Percentiles rank a stretch among this genome's conserved stretches.
Evolutionary conservation across 2,329 filamentous ascomycete genomes (phyloP).

Genomic region (Aspergillus viridinutans): DNA sequence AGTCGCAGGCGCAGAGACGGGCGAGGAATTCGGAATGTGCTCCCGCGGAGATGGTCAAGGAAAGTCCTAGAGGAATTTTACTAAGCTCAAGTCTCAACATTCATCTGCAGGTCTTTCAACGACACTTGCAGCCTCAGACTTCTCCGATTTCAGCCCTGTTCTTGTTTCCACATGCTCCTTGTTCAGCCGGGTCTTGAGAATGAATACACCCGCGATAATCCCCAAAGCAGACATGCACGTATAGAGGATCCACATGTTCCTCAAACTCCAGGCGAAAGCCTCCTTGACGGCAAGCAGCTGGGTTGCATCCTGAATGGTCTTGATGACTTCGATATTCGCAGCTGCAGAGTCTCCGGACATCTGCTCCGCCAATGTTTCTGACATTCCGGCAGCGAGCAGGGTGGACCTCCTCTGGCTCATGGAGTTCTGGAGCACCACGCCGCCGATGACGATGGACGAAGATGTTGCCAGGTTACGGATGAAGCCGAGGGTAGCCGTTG

Average conservation of each 20-base stretch:
- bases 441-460: slow-evolving; percentile 66
- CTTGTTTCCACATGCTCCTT: slow-evolving; percentile 19
- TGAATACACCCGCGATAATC: slow-evolving; percentile 30
- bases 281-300: slow-evolving; percentile 41
- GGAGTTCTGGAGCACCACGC: slow-evolving; percentile 72
- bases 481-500: slow-evolving; percentile 51
- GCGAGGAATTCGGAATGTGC: too few relatives aligned
- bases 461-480: slow-evolving; percentile 65
- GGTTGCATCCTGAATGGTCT: slow-evolving; percentile 32
- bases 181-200: slow-evolving; percentile 17
- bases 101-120: neutral
- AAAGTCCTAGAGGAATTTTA: too few relatives aligned
- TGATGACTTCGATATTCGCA: slow-evolving; percentile 45
- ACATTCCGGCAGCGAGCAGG: slow-evolving; percentile 51
- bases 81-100: neutral
- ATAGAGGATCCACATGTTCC: slow-evolving; percentile 44
- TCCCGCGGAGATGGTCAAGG: too few relatives aligned
- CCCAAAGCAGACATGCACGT: slow-evolving; percentile 24
- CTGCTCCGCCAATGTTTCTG: slow-evolving; percentile 15
- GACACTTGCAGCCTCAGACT: slow-evolving; percentile 28
- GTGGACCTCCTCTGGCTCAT: slow-evolving; percentile 17
- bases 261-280: slow-evolving; percentile 47
- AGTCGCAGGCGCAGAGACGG: too few relatives aligned
- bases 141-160: slow-evolving; percentile 16
- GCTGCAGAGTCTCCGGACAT: slow-evolving; percentile 44